phyloP scores from a whole-genome alignment of 441 rosid species.

The Jatropha multifida region DNA sequence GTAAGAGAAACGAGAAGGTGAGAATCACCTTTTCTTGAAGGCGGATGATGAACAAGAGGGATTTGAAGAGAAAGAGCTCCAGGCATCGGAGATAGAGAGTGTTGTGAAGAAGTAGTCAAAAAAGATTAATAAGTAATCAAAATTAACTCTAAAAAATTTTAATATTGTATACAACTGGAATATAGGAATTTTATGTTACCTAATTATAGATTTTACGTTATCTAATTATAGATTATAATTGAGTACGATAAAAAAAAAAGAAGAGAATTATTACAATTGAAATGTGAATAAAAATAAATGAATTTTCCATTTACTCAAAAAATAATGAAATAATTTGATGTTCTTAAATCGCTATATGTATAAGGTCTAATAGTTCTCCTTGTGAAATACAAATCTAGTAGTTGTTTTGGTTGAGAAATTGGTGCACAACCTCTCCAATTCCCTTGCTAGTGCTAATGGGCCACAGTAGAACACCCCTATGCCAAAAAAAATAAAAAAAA shows the following conservation, averaged over 20 bases:
- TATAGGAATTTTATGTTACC: too few species aligned
- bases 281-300: too few species aligned
- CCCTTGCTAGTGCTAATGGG: conserved; percentile 40
- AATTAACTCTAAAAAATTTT: too few species aligned
- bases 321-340: too few species aligned
- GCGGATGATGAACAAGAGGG: conserved; percentile 89
- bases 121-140: conserved; percentile 13
- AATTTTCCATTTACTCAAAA: too few species aligned
- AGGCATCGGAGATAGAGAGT: conserved; percentile 15
- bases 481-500: neutral
- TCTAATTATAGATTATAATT: too few species aligned
- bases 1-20: conserved; percentile 86
- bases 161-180: too few species aligned
- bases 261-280: too few species aligned
- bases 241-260: too few species aligned
- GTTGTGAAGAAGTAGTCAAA: conserved; percentile 24
- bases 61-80: conserved; percentile 61
- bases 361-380: conserved; percentile 38
- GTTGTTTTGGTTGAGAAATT: conserved; percentile 47
- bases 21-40: conserved; percentile 76
- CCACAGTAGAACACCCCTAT: conserved; percentile 62
- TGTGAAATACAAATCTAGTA: conserved; percentile 56
- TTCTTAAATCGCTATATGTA: too few species aligned
- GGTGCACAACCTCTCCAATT: conserved; percentile 49
- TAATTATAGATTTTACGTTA: too few species aligned